Conservation (phyloP, 495 filamentous ascomycete species). For the Penicillium coprophilum region DNA sequence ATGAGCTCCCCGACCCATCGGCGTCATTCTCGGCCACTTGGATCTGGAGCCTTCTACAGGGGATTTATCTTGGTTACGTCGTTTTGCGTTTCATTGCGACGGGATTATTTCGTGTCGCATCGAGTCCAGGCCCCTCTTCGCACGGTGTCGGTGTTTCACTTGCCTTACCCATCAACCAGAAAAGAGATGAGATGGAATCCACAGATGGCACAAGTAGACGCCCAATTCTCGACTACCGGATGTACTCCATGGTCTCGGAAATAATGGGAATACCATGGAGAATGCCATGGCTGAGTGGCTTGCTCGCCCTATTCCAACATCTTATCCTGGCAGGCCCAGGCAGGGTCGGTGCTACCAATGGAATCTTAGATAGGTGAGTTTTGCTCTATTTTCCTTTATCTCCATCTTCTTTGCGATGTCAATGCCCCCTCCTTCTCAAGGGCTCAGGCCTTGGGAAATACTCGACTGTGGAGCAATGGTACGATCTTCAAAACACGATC, state of each 20-base stretch:
- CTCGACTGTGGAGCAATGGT: conserved; percentile 37
- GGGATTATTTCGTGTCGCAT: conserved; percentile 48
- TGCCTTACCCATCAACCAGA: conserved; percentile 21
- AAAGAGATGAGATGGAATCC: conserved; percentile 23
- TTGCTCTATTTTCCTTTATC: conserved; percentile 21
- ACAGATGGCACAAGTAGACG: conserved; percentile 54
- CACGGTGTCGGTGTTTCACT: conserved; percentile 27
- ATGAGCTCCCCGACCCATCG: conserved; percentile 19
- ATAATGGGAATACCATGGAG: conserved; percentile 67
- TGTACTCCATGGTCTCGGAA: conserved; percentile 67
- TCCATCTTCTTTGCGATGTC: conserved; percentile 23
- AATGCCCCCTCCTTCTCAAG: conserved; percentile 19
- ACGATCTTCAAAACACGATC: conserved; percentile 43
- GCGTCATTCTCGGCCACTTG: conserved; percentile 38
- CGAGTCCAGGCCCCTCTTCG: conserved; percentile 26
- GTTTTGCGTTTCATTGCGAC: conserved; percentile 61
- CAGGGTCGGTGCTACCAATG: conserved; percentile 68
- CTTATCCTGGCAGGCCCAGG: conserved; percentile 69
- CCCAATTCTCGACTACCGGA: conserved; percentile 71
- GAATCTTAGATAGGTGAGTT: conserved; percentile 87
- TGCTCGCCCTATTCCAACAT: conserved; percentile 70
- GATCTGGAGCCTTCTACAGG: conserved; percentile 72
- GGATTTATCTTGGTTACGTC: conserved; percentile 62
- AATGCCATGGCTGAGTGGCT: conserved; percentile 83
- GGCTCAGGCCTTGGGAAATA: conserved; percentile 26